A percentile compares a stretch with the other conserved stretches of the same genome.
phyloP scores from a whole-genome alignment of 2,329 filamentous ascomycete species.

The Colletotrichum australisinense region DNA sequence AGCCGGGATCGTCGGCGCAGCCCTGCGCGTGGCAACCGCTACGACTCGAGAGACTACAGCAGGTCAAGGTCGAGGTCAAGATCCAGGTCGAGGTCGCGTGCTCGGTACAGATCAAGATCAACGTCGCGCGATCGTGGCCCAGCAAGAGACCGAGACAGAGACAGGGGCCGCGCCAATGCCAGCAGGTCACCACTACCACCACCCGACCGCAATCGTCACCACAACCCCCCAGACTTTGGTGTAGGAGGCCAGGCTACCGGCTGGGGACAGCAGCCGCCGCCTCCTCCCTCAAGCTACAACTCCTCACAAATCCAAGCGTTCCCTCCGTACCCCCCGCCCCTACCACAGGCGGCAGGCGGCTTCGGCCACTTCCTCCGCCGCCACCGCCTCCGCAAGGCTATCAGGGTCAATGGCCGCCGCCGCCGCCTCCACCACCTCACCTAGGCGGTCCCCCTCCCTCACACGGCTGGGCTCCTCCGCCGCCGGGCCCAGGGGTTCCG shows the following conservation, averaged over 20 bases:
- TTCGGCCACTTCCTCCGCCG: conserved; percentile 44
- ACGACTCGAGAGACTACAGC: conserved; percentile 40
- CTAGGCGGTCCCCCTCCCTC: conserved; percentile 25
- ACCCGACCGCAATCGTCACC: conserved; percentile 1
- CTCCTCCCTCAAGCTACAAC: conserved; percentile 40
- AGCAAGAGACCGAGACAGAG: conserved; percentile 13
- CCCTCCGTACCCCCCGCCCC: conserved; percentile 37
- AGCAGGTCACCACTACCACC: conserved; percentile 31
- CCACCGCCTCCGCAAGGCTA: conserved; percentile 53
- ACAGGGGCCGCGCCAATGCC: background rate
- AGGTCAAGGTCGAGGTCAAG: conserved; percentile 41
- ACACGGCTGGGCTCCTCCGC: conserved; percentile 37
- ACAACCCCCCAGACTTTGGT: conserved; percentile 16
- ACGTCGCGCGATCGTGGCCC: conserved; percentile 37
- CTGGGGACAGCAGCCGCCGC: conserved; percentile 35
- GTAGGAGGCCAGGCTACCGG: background rate
- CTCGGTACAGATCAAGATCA: conserved; percentile 33
- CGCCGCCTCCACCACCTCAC: conserved; percentile 44
- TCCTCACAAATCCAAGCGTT: background rate
- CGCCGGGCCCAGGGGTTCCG: conserved; percentile 9
- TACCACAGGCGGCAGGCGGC: conserved; percentile 37
- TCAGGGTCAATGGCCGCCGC: conserved; percentile 55
- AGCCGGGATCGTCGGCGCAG: conserved; percentile 41
- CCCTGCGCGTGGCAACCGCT: conserved; percentile 31
- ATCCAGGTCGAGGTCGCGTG: conserved; percentile 35